A percentile compares a stretch with the other conserved stretches of the same genome.
phyloP scores from a whole-genome alignment of 2,329 filamentous ascomycete genomes.

The Periconia digitata region DNA sequence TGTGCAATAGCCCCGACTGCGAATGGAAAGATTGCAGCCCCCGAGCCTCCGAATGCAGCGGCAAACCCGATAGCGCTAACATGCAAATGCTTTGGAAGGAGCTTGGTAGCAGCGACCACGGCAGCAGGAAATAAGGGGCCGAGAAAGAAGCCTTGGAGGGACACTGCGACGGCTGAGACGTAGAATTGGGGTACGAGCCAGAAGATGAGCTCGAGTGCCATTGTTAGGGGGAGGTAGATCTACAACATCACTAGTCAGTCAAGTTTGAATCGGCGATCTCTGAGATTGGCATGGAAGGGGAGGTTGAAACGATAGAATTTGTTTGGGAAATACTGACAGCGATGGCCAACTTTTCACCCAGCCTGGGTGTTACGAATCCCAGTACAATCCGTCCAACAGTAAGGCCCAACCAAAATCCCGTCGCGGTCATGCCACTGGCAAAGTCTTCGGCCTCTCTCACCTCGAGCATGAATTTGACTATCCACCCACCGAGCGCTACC shows the following conservation, averaged over 20 bases:
- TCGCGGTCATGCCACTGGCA: slow-evolving; percentile 72
- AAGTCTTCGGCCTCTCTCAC: slow-evolving; percentile 71
- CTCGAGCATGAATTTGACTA: slow-evolving; percentile 83
- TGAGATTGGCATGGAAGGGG: too few relatives aligned
- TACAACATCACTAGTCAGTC: slow-evolving; percentile 11
- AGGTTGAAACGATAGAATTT: neutral
- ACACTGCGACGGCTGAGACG: slow-evolving; percentile 70
- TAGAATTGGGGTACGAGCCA: slow-evolving; percentile 80
- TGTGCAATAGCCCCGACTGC: slow-evolving; percentile 69
- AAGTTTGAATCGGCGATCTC: neutral
- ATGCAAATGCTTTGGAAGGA: slow-evolving; percentile 72
- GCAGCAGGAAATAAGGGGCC: slow-evolving; percentile 78
- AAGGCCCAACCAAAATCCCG: slow-evolving; percentile 82
- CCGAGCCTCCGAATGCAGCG: slow-evolving; percentile 73
- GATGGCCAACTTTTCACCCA: slow-evolving; percentile 68
- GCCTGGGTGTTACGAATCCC: slow-evolving; percentile 72
- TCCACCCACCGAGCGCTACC: slow-evolving; percentile 76
- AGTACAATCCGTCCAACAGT: slow-evolving; percentile 72
- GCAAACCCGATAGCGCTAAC: slow-evolving; percentile 81
- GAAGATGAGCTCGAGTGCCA: slow-evolving; percentile 70
- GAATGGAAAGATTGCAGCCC: slow-evolving; percentile 68
- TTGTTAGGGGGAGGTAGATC: slow-evolving; percentile 65
- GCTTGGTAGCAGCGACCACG: slow-evolving; percentile 71
- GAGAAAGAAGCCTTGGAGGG: slow-evolving; percentile 75
- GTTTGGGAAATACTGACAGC: slow-evolving; percentile 39